Base-by-base conservation (phyloP, 129 eudicot species). In the Flaveria brownii region DNA sequence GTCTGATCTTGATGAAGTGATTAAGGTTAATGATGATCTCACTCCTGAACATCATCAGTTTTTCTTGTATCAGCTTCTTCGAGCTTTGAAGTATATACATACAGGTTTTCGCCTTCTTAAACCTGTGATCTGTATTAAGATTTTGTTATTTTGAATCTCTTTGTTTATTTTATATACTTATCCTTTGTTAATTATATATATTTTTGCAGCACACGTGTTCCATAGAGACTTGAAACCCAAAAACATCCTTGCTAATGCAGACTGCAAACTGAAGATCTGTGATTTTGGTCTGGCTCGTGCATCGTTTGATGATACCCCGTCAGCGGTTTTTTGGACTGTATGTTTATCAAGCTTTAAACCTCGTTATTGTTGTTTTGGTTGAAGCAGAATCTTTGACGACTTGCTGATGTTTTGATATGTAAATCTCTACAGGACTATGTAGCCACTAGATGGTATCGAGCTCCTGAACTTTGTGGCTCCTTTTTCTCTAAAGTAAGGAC, bases 251-350 rank as follows among this genome's bases (percentile, higher is more conserved):
- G 97, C 97, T 20, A 92, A 92, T 81, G 92, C 97, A 50, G 97
- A 92, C 85, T 89, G 97, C 88, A 92, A 92, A 81, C 72, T 92
- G 73, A 92, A 92, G 87, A 89, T 92, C 54, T 92, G 97, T 84
- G 97, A 92, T 84, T 92, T 92, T 74, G 97, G 97, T 75, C 88
- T 92, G 46, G 93, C 97, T 20, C 96, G 97, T 85, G 96, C 87
- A 76, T 89, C 93, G 13, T 92, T 92, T 79, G 95, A 86, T 74
- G 96, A 92, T 74, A 72, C 96, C 57, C 96, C 97, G 28, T 92
- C 97, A 78, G 91, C 97, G 75, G 87, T 92, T 78, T 92, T 92
- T 84, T 92, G 97, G 97, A 92, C 97, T 76, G 97, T 92, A 89
- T 18, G 97, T 82, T 13, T 78, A 46, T 75, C 23, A 17, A 15